Conservation (phyloP, 2,329 filamentous ascomycete species). For the Teratosphaeriaceae sp. region DNA sequence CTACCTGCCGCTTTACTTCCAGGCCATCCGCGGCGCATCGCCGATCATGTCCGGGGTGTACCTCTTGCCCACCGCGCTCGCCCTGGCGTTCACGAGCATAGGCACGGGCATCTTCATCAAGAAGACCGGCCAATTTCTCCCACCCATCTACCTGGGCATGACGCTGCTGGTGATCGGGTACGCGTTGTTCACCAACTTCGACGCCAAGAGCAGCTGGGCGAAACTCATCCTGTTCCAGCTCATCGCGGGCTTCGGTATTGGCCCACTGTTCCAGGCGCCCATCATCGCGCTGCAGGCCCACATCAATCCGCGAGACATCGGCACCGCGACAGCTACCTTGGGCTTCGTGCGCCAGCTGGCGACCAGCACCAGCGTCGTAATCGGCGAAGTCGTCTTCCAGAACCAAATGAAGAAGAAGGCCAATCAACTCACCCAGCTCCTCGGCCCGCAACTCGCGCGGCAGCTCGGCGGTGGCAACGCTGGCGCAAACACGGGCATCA, state of each 20-base stretch:
- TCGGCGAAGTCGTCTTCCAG: constrained; percentile 74
- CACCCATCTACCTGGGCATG: constrained; percentile 43
- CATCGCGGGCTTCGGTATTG: constrained; percentile 56
- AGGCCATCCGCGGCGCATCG: constrained; percentile 61
- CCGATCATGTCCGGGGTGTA: constrained; percentile 67
- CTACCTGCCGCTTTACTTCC: constrained; percentile 81
- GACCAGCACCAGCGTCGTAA: constrained; percentile 60
- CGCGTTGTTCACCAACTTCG: constrained; percentile 34
- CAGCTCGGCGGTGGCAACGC: constrained; percentile 54
- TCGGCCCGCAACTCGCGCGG: constrained; percentile 46
- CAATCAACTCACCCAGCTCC: constrained; percentile 39
- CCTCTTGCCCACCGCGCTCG: constrained; percentile 29
- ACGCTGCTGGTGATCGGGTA: constrained; percentile 33
- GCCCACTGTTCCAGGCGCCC: constrained; percentile 63
- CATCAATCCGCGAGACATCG: constrained; percentile 57
- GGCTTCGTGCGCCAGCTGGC: constrained; percentile 63
- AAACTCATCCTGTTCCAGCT: constrained; percentile 50
- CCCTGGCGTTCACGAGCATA: constrained; percentile 27
- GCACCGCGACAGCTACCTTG: constrained; percentile 61
- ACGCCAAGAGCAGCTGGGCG: constrained; percentile 27
- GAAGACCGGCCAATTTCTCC: constrained; percentile 44
- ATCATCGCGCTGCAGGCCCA: constrained; percentile 62
- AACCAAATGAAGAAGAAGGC: constrained; percentile 60
- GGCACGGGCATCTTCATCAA: constrained; percentile 36
- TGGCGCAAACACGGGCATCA: constrained; percentile 53